Conservation (phyloP, 345 rosid species). For the Excoecaria cochinchinensis region DNA sequence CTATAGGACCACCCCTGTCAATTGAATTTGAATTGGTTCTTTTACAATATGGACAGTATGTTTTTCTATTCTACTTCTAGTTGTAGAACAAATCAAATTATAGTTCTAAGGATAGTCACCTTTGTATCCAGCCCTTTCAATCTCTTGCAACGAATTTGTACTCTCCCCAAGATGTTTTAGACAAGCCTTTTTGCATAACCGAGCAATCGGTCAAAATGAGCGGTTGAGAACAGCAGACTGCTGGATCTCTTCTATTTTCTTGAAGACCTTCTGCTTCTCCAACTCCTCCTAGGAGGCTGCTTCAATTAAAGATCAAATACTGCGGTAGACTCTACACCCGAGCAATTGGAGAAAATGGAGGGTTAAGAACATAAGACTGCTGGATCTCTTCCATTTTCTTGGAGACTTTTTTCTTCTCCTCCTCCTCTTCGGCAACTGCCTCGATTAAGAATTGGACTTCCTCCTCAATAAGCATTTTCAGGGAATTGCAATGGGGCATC, state of each 20-base stretch:
- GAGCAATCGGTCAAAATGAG: too few species aligned
- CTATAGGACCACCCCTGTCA: slow-evolving; percentile 20
- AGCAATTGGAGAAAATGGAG: slow-evolving; percentile 89
- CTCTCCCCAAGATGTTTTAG: too few species aligned
- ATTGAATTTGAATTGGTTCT: slow-evolving; percentile 25
- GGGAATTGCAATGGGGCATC: slow-evolving; percentile 47
- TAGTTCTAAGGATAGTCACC: slow-evolving; percentile 23
- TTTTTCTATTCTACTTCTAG: slow-evolving; percentile 41
- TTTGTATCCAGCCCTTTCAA: slow-evolving; percentile 6
- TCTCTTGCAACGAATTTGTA: not conserved
- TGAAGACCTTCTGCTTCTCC: too few species aligned
- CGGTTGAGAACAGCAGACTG: too few species aligned
- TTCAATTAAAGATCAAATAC: too few species aligned
- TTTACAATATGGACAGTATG: slow-evolving; percentile 50
- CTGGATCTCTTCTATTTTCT: too few species aligned
- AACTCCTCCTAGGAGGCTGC: too few species aligned
- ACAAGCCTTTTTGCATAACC: not conserved
- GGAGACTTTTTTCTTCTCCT: slow-evolving; percentile 43
- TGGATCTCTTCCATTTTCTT: slow-evolving; percentile 45
- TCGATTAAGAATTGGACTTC: slow-evolving; percentile 64
- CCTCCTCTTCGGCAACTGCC: slow-evolving; percentile 58
- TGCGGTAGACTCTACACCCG: slow-evolving; percentile 48
- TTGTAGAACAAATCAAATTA: slow-evolving; percentile 32
- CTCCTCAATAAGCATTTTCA: slow-evolving; percentile 68
- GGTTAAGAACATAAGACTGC: slow-evolving; percentile 60